Base-by-base conservation (phyloP, 805 yeast species). In the Saturnispora sanitii region DNA sequence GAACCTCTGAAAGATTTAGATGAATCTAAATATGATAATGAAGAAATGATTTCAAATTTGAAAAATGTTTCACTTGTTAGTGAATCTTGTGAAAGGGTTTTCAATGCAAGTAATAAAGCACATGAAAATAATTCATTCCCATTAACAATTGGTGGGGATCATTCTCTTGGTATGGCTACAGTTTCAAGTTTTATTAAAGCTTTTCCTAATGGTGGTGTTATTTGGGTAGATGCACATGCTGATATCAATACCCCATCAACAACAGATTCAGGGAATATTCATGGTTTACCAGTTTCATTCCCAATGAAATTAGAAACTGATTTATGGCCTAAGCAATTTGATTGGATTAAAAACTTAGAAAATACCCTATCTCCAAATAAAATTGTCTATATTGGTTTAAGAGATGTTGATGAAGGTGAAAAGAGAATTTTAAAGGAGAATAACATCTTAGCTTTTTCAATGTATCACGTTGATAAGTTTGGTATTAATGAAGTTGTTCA, bases 151-250 rank as follows among this genome's bases (percentile, higher is more conserved):
- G 98, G 98, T 38, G 98, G 98, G 40, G 98, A 90, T 62, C 98
- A 90, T 60, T 86, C 96, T 7, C 82, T 90, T 49, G 97, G 95
- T 38, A 86, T 90, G 53, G 95, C 94, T 37, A 87, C 96, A 8
- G 81, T 90, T 27, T 70, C 85, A 23, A 97, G 94, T 2, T 83
- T 88, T 25, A 69, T 86, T 47, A 75, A 74, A 15, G 72, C 75
- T 48, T 68, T 81, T 58, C 95, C 96, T 16, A 86, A 88, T 51
- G 86, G 95, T 21, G 87, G 95, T 54, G 68, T 90, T 30, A 58
- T 90, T 47, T 90, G 98, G 98, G 81, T 90, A 52, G 98, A 90
- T 63, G 98, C 98, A 0, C 98, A 90, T 60, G 96, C 97, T 16
- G 98, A 90, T 60, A 81, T 92, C 58, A 92, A 92, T 67, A 82